These are phyloP conservation scores for Gossypium schwendimanii DNA, from an alignment of 441 rosid species.

Conservation along the genomic window DNA sequence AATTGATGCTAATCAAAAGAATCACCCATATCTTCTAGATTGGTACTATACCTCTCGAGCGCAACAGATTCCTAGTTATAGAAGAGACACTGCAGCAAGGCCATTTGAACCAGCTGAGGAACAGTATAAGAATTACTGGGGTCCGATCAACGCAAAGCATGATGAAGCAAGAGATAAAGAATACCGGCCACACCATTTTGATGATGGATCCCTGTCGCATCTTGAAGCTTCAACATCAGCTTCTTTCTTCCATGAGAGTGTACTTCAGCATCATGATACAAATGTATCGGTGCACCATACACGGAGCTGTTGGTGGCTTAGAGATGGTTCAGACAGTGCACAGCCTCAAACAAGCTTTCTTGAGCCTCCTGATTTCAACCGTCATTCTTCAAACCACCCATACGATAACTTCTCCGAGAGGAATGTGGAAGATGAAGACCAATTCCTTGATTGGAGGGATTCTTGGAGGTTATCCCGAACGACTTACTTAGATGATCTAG, in stretches of 20 bases:
- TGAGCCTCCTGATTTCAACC: slow-evolving; percentile 81
- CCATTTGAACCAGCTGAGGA: slow-evolving; percentile 27
- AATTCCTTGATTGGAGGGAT: slow-evolving; percentile 36
- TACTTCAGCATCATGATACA: slow-evolving; percentile 49
- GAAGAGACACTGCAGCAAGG: slow-evolving; percentile 19
- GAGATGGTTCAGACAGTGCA: slow-evolving; percentile 33
- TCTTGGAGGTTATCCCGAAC: slow-evolving; percentile 37
- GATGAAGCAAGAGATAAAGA: slow-evolving; percentile 30
- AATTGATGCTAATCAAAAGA: slow-evolving; percentile 59
- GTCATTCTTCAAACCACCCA: slow-evolving; percentile 19
- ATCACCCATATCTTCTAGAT: slow-evolving; percentile 78
- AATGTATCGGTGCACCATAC: slow-evolving; percentile 19
- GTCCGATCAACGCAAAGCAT: slow-evolving; percentile 32
- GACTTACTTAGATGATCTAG: slow-evolving; percentile 49
- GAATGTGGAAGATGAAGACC: slow-evolving; percentile 52
- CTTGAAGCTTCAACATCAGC: slow-evolving; percentile 66
- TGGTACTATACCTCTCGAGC: slow-evolving; percentile 67
- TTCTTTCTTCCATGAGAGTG: slow-evolving; percentile 61
- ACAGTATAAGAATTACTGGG: slow-evolving; percentile 40
- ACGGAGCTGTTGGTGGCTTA: slow-evolving; percentile 82
- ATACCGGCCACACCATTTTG: slow-evolving; percentile 27
- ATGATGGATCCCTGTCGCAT: slow-evolving; percentile 34
- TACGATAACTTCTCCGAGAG: slow-evolving; percentile 43
- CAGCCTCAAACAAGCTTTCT: slow-evolving; percentile 68
- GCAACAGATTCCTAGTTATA: slow-evolving; percentile 24